These are phyloP conservation scores for Amaranthus tricolor DNA, from an alignment of 179 eudicot species.

Conservation along the genomic window DNA sequence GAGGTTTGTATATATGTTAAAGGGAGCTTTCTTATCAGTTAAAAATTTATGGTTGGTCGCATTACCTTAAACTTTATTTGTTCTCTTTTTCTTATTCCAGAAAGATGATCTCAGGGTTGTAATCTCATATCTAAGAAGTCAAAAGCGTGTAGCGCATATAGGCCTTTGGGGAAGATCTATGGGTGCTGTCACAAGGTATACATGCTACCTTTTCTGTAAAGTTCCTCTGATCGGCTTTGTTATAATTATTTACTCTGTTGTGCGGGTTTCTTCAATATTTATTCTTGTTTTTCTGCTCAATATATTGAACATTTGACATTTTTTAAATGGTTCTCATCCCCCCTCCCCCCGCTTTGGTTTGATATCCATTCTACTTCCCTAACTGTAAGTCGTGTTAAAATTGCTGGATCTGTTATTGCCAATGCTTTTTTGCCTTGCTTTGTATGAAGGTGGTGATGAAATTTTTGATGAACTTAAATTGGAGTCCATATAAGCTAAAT, in stretches of 20 bases:
- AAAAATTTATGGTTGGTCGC: neutral
- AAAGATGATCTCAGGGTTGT: constrained; percentile 86
- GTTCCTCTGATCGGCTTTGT: neutral
- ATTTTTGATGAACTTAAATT: neutral
- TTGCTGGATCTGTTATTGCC: neutral
- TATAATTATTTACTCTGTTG: neutral
- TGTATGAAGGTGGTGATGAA: neutral
- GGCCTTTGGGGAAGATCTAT: constrained; percentile 97
- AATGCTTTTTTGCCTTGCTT: neutral
- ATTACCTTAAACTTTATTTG: constrained; percentile 13
- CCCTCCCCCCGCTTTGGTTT: neutral
- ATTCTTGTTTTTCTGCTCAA: neutral
- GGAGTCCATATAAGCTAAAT: neutral
- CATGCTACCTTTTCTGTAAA: neutral
- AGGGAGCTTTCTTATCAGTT: neutral
- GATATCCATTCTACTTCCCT: neutral
- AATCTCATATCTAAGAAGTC: constrained; percentile 62
- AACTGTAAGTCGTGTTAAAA: neutral
- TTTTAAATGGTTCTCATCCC: neutral
- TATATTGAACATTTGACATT: neutral
- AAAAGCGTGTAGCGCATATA: constrained; percentile 51
- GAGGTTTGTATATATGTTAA: constrained; percentile 46
- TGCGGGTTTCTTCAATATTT: neutral
- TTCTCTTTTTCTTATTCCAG: constrained; percentile 38
- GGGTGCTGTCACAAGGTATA: constrained; percentile 93